phyloP scores from a whole-genome alignment of 371 early-diverging fungal species.

The Saksenaea vasiformis region DNA sequence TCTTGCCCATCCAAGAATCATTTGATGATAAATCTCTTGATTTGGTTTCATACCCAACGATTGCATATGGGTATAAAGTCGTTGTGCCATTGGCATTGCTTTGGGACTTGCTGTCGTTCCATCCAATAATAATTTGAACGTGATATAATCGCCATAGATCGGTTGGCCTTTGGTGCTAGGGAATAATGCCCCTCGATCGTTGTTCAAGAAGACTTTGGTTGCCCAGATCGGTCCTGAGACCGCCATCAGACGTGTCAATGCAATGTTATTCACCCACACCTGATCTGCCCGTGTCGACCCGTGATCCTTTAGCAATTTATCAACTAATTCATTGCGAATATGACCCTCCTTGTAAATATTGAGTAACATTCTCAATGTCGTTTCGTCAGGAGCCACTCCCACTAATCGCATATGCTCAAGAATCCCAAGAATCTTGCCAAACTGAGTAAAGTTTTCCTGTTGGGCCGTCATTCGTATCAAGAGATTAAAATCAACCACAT shows the following conservation, averaged over 20 bases:
- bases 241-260: constrained; percentile 21
- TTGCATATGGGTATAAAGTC: constrained; percentile 31
- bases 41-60: constrained; percentile 27
- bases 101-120: constrained; percentile 11
- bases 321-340: constrained; percentile 22
- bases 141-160: constrained; percentile 28
- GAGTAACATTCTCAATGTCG: constrained; percentile 36
- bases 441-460: constrained; percentile 14
- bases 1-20: constrained; percentile 25
- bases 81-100: constrained; percentile 16
- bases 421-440: constrained; percentile 32
- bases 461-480: constrained; percentile 31
- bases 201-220: constrained; percentile 14
- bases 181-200: constrained; percentile 17
- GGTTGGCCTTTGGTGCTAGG: neutral
- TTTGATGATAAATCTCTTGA: constrained; percentile 18
- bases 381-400: constrained; percentile 28
- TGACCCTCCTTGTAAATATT: constrained; percentile 23
- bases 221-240: constrained; percentile 5
- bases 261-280: constrained; percentile 41
- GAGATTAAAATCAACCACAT: constrained; percentile 46
- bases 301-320: constrained; percentile 17
- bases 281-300: constrained; percentile 20
- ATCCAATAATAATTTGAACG: constrained; percentile 36
- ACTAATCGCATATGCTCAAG: constrained; percentile 40